phyloP scores from a whole-genome alignment of 805 yeast genomes.

The Teunomyces funiuensis region DNA sequence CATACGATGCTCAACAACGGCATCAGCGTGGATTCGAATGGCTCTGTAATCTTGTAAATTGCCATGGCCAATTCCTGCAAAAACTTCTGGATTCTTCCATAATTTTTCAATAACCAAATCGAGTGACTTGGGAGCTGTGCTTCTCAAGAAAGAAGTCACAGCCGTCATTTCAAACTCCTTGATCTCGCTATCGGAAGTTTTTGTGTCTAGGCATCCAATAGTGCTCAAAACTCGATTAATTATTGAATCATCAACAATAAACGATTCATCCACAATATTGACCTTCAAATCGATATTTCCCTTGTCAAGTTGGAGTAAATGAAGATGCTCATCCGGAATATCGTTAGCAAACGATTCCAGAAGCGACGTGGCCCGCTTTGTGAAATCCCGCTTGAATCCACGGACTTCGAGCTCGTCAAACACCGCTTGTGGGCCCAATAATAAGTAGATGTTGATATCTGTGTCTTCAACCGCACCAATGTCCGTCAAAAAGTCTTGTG shows the following conservation, averaged over 20 bases:
- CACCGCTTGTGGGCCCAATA: slow-evolving; percentile 25
- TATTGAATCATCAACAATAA: slow-evolving; percentile 14
- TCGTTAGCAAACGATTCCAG: slow-evolving; percentile 25
- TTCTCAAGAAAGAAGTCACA: slow-evolving; percentile 50
- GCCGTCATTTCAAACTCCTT: slow-evolving; percentile 48
- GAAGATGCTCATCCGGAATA: slow-evolving; percentile 21
- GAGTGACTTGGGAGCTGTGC: slow-evolving; percentile 30
- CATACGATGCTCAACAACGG: slow-evolving; percentile 50
- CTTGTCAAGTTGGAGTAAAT: slow-evolving; percentile 19
- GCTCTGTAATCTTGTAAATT: slow-evolving; percentile 7
- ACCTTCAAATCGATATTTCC: slow-evolving; percentile 15
- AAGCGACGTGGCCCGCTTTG: slow-evolving; percentile 16
- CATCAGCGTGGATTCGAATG: slow-evolving; percentile 37
- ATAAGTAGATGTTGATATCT: slow-evolving; percentile 21
- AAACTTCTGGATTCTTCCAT: slow-evolving; percentile 13
- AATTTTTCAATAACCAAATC: slow-evolving; percentile 20
- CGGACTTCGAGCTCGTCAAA: slow-evolving; percentile 23
- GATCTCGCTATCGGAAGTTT: neutral
- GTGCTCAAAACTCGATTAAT: slow-evolving; percentile 28
- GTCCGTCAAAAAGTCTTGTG: slow-evolving; percentile 21
- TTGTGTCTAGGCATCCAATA: slow-evolving; percentile 18
- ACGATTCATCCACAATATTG: slow-evolving; percentile 17
- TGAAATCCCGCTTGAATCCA: slow-evolving; percentile 26
- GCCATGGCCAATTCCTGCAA: slow-evolving; percentile 5
- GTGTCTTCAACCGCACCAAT: slow-evolving; percentile 20